Evolutionary conservation across 768 basidiomycete genomes (phyloP).

Genomic region (Tricholoma flavovirens): DNA sequence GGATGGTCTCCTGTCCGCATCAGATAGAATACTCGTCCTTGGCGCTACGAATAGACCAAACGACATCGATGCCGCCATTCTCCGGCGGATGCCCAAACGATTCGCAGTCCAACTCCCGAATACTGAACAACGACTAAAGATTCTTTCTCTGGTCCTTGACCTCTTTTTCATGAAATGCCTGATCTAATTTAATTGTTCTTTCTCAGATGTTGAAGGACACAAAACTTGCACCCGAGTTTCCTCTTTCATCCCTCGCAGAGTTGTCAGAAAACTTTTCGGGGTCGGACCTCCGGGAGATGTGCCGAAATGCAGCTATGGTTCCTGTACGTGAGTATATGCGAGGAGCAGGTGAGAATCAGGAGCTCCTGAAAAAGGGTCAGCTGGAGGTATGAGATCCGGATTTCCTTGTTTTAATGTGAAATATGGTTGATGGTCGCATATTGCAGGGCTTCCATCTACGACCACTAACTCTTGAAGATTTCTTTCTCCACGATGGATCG

Average conservation of each 20-base stretch:
- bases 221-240: slow-evolving; percentile 54
- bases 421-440: not conserved
- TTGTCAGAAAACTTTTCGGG: slow-evolving; percentile 76
- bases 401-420: not conserved
- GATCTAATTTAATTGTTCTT: not conserved
- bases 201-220: slow-evolving; percentile 82
- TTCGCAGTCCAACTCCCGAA: slow-evolving; percentile 84
- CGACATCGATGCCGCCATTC: slow-evolving; percentile 65
- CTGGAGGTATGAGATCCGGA: slow-evolving; percentile 30
- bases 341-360: slow-evolving; percentile 35
- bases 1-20: slow-evolving; percentile 86
- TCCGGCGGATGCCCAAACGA: slow-evolving; percentile 97
- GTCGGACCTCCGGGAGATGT: slow-evolving; percentile 87
- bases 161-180: not conserved
- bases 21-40: slow-evolving; percentile 81
- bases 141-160: slow-evolving; percentile 63
- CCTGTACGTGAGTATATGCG: slow-evolving; percentile 84
- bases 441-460: slow-evolving; percentile 75
- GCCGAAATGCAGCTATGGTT: slow-evolving; percentile 90
- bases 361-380: slow-evolving; percentile 42
- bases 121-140: slow-evolving; percentile 72
- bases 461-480: slow-evolving; percentile 66
- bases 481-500: slow-evolving; percentile 42
- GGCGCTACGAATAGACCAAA: slow-evolving; percentile 95
- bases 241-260: slow-evolving; percentile 56